Evolutionary conservation across 108 stramenopile genomes (phyloP).

Genomic region (Cyclotella cryptica): DNA sequence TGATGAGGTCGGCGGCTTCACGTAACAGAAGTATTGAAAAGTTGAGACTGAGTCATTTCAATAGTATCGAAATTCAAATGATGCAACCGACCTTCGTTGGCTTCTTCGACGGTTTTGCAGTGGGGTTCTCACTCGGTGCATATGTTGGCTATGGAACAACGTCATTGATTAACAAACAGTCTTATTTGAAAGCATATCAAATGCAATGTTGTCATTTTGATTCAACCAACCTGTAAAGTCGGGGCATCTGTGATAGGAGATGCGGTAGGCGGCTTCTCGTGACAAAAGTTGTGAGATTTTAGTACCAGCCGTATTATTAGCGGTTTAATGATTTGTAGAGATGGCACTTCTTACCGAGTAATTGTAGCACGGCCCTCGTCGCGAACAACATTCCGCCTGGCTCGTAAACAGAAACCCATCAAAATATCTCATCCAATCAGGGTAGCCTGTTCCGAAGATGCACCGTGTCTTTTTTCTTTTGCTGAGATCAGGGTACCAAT

Average conservation of each 20-base stretch:
- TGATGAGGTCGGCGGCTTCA: background rate
- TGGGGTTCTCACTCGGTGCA: background rate
- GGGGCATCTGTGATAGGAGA: constrained; percentile 1
- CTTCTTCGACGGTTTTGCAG: background rate
- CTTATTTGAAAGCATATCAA: no score
- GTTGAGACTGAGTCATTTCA: no score
- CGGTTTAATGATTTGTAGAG: background rate
- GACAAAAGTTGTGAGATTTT: background rate
- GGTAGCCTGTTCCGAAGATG: constrained; percentile 1
- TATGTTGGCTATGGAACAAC: background rate
- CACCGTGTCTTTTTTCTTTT: constrained; percentile 6
- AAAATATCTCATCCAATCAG: constrained; percentile 8
- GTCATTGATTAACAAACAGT: no score
- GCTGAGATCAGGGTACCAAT: constrained; percentile 6
- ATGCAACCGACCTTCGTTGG: background rate
- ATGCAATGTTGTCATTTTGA: no score
- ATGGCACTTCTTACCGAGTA: background rate
- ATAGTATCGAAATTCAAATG: no score
- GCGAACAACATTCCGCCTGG: background rate
- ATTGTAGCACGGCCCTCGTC: constrained; percentile 1
- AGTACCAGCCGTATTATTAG: no score
- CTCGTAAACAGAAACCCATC: constrained; percentile 6
- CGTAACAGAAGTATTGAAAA: no score
- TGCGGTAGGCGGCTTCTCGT: background rate
- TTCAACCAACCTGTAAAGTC: background rate